These are phyloP conservation scores for Penicillium mononematosum DNA, from an alignment of 495 filamentous ascomycete species.

Conservation along the genomic window DNA sequence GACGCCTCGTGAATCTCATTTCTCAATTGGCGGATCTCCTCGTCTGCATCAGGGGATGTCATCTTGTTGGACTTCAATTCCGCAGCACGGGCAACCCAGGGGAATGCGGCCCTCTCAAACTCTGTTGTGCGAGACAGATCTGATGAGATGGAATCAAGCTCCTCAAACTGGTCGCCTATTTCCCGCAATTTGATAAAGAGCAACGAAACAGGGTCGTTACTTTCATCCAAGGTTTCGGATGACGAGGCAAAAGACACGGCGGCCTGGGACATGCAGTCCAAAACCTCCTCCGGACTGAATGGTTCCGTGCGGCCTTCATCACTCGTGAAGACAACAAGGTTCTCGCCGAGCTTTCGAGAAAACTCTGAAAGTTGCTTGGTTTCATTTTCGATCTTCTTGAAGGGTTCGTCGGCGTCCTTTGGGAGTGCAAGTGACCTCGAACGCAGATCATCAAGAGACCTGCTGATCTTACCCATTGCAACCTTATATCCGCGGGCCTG, in stretches of 20 bases:
- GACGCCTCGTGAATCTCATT: constrained; percentile 66
- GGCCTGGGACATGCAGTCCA: constrained; percentile 58
- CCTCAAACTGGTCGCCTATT: constrained; percentile 63
- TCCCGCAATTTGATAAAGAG: constrained; percentile 64
- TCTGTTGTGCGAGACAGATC: constrained; percentile 80
- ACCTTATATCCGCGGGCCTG: constrained; percentile 84
- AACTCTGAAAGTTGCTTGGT: constrained; percentile 67
- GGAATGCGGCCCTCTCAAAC: constrained; percentile 71
- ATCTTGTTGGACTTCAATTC: constrained; percentile 76
- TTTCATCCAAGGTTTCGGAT: constrained; percentile 33
- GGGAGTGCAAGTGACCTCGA: constrained; percentile 72
- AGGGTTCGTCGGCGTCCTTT: constrained; percentile 51
- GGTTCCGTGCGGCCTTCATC: constrained; percentile 73
- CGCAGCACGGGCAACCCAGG: constrained; percentile 80
- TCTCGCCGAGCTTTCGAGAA: constrained; percentile 63
- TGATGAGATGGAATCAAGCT: constrained; percentile 67
- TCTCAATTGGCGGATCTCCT: constrained; percentile 70
- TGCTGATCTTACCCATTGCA: constrained; percentile 72
- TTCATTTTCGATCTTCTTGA: constrained; percentile 60
- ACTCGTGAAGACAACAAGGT: constrained; percentile 61
- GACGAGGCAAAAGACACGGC: constrained; percentile 36
- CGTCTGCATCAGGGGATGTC: constrained; percentile 75
- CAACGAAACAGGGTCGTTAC: constrained; percentile 66
- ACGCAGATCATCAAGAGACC: constrained; percentile 75
- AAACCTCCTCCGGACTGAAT: constrained; percentile 63